Base-by-base conservation (phyloP, 768 basidiomycete genomes). In the Lepiota venenata region DNA sequence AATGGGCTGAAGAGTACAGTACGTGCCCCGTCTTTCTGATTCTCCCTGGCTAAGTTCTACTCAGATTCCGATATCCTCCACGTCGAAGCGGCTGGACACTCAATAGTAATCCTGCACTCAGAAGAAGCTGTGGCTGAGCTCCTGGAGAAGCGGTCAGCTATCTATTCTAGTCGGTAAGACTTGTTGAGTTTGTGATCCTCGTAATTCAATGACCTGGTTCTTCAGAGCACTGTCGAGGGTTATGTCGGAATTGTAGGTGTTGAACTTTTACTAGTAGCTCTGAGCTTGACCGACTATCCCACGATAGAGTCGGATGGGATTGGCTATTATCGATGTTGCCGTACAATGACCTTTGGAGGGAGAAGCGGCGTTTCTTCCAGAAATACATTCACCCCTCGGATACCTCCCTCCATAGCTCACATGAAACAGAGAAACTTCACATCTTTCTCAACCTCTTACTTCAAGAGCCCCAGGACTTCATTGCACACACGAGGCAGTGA, bases 1-100 rank as follows among this genome's bases (percentile, higher is more conserved):
- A 69, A 41, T 78, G 77, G 79, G 71, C 67, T 20, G 61, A 68
- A 45, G 66, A 73, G 64, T 77, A 70, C 43, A 68, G 78, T 66
- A 47, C 7, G 58, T 58, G 20, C 8, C 2, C 25, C 21, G n/a
- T 21, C n/a, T n/a, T n/a, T n/a, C n/a, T n/a, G n/a, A n/a, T n/a
- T n/a, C n/a, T n/a, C n/a, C n/a, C n/a, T n/a, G n/a, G n/a, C n/a
- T n/a, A n/a, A n/a, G n/a, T n/a, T n/a, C n/a, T n/a, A n/a, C 6
- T 47, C 39, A 55, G 58, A 38, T 20, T 36, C 46, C 7, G 55
- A 39, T 47, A 44, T 44, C 38, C 38, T 22, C 29, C 48, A 35
- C 53, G 41, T 25, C 45, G 52, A 39, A 25, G 49, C 42, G 46
- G 55, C 40, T 37, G 56, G 38, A 35, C 35, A 12, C 4, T 53